A percentile compares a stretch with the other conserved stretches of the same genome.
Evolutionary conservation across 2,329 filamentous ascomycete genomes (phyloP).

Genomic region (Claviceps pazoutovae): DNA sequence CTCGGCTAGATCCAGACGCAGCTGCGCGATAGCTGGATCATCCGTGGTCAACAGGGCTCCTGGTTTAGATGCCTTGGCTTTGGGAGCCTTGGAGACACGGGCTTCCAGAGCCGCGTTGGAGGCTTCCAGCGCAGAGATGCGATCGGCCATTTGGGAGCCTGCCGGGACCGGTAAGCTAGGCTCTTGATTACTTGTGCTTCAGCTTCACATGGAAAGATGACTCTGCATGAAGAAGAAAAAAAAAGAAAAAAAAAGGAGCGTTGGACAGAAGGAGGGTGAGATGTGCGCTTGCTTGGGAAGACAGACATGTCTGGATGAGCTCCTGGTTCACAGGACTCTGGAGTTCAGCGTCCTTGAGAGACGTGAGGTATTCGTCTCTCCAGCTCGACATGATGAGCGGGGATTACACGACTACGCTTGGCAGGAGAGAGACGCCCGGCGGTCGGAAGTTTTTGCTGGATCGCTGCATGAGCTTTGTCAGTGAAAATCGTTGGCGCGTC

Average conservation of each 20-base stretch:
- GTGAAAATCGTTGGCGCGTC: neutral
- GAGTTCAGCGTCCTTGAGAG: slow-evolving; percentile 57
- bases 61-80: slow-evolving; percentile 5
- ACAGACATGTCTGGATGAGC: slow-evolving; percentile 67
- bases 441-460: neutral
- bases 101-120: slow-evolving; percentile 32
- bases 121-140: slow-evolving; percentile 48
- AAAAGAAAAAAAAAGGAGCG: neutral
- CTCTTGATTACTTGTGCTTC: neutral
- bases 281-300: neutral
- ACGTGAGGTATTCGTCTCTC: slow-evolving; percentile 67
- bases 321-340: slow-evolving; percentile 47
- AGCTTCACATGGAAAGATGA: neutral
- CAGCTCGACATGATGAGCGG: slow-evolving; percentile 45
- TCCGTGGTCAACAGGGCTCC: slow-evolving; percentile 7
- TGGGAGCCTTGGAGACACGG: slow-evolving; percentile 10
- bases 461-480: neutral
- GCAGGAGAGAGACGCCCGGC: neutral
- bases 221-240: neutral
- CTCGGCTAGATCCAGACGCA: slow-evolving; percentile 58
- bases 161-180: slow-evolving; percentile 9
- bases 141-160: slow-evolving; percentile 55
- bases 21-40: slow-evolving; percentile 29
- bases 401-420: neutral
- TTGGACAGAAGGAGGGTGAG: neutral